These are phyloP conservation scores for Adansonia digitata DNA, from an alignment of 345 rosid species.

Conservation along the genomic window DNA sequence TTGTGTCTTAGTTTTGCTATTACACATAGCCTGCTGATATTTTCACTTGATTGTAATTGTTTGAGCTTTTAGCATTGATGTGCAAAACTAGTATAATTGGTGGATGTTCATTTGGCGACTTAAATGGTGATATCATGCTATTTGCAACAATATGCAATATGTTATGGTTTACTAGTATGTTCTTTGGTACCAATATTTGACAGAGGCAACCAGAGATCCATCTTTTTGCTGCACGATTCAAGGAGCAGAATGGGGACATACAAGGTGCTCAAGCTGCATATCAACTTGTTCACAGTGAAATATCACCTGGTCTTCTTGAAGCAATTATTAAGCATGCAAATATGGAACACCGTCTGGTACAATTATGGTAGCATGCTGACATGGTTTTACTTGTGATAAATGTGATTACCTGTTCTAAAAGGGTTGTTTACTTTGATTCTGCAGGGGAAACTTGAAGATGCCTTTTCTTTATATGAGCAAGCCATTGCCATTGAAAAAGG, in stretches of 20 bases:
- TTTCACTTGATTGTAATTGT: neutral
- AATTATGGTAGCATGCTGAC: constrained; percentile 20
- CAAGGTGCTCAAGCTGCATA: constrained; percentile 84
- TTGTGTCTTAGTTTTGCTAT: neutral
- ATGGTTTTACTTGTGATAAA: neutral
- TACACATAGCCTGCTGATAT: neutral
- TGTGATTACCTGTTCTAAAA: constrained; percentile 13
- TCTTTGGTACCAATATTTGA: constrained; percentile 15
- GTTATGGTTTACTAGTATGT: neutral
- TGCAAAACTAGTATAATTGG: neutral
- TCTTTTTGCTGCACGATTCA: constrained; percentile 81
- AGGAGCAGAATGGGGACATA: constrained; percentile 78
- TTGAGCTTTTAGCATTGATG: too few relatives aligned
- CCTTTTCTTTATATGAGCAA: constrained; percentile 74
- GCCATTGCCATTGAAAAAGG: constrained; percentile 93
- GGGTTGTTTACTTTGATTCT: constrained; percentile 17
- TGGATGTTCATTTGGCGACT: neutral
- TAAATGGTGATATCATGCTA: neutral
- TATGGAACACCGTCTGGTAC: constrained; percentile 85
- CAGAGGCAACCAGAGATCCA: constrained; percentile 95
- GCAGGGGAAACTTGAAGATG: constrained; percentile 79
- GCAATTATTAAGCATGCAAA: constrained; percentile 91
- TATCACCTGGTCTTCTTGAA: constrained; percentile 90
- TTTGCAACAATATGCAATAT: neutral
- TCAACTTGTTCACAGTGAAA: constrained; percentile 76